Evolutionary conservation across 2,329 filamentous ascomycete species (phyloP).

Genomic region (Penicillium italicum): DNA sequence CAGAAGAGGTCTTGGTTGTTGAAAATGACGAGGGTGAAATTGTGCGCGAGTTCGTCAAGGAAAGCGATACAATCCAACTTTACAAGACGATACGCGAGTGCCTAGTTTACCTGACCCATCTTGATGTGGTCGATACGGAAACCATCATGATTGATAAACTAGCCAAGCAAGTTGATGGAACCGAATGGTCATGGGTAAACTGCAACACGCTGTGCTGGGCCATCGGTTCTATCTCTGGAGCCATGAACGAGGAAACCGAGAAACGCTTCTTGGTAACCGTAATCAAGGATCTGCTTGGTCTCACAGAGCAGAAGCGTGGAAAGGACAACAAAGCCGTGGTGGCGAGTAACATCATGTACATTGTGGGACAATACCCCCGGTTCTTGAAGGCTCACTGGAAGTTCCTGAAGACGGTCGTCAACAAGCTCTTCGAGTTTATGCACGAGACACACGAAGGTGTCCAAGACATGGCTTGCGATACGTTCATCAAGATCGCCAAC

Average conservation of each 20-base stretch:
- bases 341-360: constrained; percentile 99
- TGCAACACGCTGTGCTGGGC: constrained; percentile 99
- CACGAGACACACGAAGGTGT: constrained; percentile 99
- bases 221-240: constrained; percentile 95
- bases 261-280: constrained; percentile 98
- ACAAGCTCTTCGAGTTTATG: constrained; percentile 99
- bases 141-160: constrained; percentile 99
- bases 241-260: constrained; percentile 99
- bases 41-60: constrained; percentile 97
- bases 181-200: constrained; percentile 99
- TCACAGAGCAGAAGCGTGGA: constrained; percentile 98
- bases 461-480: constrained; percentile 99
- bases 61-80: constrained; percentile 96
- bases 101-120: constrained; percentile 91
- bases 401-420: constrained; percentile 98
- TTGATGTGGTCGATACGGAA: constrained; percentile 96
- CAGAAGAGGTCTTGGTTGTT: constrained; percentile 97
- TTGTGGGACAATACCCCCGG: constrained; percentile 95
- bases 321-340: constrained; percentile 99
- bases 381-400: constrained; percentile 99
- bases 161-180: constrained; percentile 86
- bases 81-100: constrained; percentile 99
- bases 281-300: constrained; percentile 92
- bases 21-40: constrained; percentile 99
- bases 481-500: constrained; percentile 98